Conservation (phyloP, 2,329 filamentous ascomycete species). For the Akanthomyces dipterigenus region DNA sequence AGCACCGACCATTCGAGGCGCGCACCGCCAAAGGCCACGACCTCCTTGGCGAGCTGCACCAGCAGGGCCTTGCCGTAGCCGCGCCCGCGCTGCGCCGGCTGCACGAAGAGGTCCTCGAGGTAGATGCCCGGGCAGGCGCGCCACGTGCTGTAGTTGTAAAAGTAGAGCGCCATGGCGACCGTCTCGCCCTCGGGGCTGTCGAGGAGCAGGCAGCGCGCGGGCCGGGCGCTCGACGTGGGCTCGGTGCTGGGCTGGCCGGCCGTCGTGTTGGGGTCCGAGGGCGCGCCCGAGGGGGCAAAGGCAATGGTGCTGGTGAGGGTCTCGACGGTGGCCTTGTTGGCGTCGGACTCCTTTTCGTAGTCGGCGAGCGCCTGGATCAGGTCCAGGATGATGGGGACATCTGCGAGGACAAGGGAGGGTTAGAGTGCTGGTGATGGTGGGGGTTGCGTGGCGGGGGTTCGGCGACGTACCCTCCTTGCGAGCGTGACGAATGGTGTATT, state of each 20-base stretch:
- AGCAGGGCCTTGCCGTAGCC: constrained; percentile 78
- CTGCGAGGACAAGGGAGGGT: constrained; percentile 37
- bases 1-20: constrained; percentile 86
- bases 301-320: constrained; percentile 69
- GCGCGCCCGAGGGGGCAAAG: constrained; percentile 53
- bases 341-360: constrained; percentile 72
- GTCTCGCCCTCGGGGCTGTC: constrained; percentile 39
- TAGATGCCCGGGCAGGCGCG: constrained; percentile 80
- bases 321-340: constrained; percentile 72
- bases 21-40: constrained; percentile 62
- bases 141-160: constrained; percentile 96
- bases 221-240: constrained; percentile 48
- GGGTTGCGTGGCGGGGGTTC: not conserved
- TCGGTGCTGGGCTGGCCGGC: constrained; percentile 38
- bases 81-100: constrained; percentile 59
- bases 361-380: constrained; percentile 81
- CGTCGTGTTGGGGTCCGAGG: constrained; percentile 30
- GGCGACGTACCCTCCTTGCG: constrained; percentile 8
- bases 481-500: constrained; percentile 7
- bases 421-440: not conserved
- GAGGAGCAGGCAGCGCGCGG: constrained; percentile 70
- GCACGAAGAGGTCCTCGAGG: constrained; percentile 88
- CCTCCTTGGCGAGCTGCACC: constrained; percentile 70
- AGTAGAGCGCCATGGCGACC: constrained; percentile 82
- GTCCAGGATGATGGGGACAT: constrained; percentile 71